Base-by-base conservation (phyloP, 441 rosid species). In the California macrophylla region DNA sequence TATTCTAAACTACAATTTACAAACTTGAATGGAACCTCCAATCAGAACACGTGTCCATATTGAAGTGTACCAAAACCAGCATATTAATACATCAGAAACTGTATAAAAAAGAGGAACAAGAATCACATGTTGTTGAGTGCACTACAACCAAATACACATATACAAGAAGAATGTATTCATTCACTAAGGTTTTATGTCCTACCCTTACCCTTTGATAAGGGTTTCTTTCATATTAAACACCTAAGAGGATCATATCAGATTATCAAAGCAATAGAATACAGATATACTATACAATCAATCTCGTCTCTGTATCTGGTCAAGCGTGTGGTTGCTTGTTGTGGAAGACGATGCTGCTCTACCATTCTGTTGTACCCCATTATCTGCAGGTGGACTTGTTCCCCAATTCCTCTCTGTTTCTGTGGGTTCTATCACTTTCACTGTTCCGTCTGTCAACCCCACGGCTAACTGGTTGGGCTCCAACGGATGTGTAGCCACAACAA, bases 401-500 rank as follows among this genome's bases (percentile, higher is more conserved):
- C 97, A 94, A 69, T 84, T 90, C 64, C 88, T 83, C 63, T 88
- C 96, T 0, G 86, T 82, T 75, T 85, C 98, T 0, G 77, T 26
- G 0, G 98, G 97, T 76, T 94, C 96, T 79, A 94, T 75, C 68
- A 90, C 94, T 78, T 83, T 87, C 6, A 93, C 88, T 0, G 93
- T 76, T 15, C 97, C 96, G 4, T 91, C 93, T 0, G 72, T 84
- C 79, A 94, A 77, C 66, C 97, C 96, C 0, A 91, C 60, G 0
- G 96, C 96, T 3, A 91, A 80, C 72, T 94, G 97, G 77, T 85
- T 89, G 36, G 90, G 80, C 30, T 91, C 92, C 1, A 58, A 78
- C 0, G 98, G 98, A 78, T 91, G 93, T 13, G 97, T 82, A 0
- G 97, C 98, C 23, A 94, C 85, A 23, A 86, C 96, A 1, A 85